Percentiles rank a stretch among this genome's conserved stretches.
Conservation (phyloP, 352 stramenopile species). For the Phytopythium boreale region DNA sequence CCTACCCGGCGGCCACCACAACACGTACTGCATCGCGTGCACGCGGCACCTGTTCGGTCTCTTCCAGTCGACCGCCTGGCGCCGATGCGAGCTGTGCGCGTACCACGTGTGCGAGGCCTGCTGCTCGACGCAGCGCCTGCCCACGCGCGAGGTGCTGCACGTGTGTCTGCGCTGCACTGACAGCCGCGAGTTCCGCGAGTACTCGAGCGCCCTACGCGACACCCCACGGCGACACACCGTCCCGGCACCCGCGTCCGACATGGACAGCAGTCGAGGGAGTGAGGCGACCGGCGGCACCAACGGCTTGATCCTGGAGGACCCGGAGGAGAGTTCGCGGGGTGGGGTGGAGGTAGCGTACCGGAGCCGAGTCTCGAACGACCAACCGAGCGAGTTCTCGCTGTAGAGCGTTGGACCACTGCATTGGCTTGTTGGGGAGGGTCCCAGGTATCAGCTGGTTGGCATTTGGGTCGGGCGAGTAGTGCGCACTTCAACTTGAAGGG, state of each 20-base stretch:
- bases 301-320: neutral
- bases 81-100: slow-evolving; percentile 30
- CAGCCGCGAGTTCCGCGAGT: slow-evolving; percentile 36
- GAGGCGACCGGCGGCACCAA: no score
- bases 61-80: slow-evolving; percentile 18
- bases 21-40: slow-evolving; percentile 33
- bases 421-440: no score
- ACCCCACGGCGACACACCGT: neutral
- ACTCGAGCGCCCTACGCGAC: slow-evolving; percentile 9
- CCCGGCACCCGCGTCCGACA: neutral
- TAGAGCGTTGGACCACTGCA: neutral
- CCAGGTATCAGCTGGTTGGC: no score
- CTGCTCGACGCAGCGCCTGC: slow-evolving; percentile 24
- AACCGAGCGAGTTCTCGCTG: neutral
- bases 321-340: neutral
- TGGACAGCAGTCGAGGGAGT: neutral
- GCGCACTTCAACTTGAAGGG: neutral
- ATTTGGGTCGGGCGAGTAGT: no score
- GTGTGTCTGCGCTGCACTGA: slow-evolving; percentile 42
- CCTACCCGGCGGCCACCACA: slow-evolving; percentile 12
- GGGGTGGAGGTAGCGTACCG: neutral
- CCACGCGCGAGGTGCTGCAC: slow-evolving; percentile 9
- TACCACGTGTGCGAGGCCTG: slow-evolving; percentile 33
- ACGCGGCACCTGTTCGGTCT: slow-evolving; percentile 28
- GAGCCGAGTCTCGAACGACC: neutral